A percentile compares a stretch with the other conserved stretches of the same genome.
These are phyloP conservation scores for Diaporthe vaccinii DNA, from an alignment of 2,329 filamentous ascomycete genomes.

Conservation along the genomic window DNA sequence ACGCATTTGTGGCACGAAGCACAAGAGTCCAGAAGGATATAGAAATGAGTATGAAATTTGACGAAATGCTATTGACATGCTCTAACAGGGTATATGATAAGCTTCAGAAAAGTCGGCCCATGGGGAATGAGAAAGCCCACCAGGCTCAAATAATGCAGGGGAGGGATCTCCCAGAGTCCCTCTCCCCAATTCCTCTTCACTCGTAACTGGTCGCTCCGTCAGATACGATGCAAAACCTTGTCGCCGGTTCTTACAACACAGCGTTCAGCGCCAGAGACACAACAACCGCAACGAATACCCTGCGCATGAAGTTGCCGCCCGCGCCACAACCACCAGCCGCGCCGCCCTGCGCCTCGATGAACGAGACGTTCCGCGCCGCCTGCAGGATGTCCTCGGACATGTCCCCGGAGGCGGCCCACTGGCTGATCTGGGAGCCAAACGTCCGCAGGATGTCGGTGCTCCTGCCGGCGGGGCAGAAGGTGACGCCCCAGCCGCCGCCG, in stretches of 20 bases:
- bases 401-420: slow-evolving; percentile 59
- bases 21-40: not conserved
- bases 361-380: slow-evolving; percentile 52
- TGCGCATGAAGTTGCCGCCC: slow-evolving; percentile 2
- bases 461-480: slow-evolving; percentile 78
- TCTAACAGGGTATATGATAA: slow-evolving; percentile 28
- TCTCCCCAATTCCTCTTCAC: not conserved
- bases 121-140: not conserved
- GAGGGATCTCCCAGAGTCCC: not conserved
- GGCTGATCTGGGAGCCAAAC: slow-evolving; percentile 63
- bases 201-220: not conserved
- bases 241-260: not conserved
- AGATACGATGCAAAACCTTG: not conserved
- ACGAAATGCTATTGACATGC: slow-evolving; percentile 25
- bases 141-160: not conserved
- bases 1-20: not conserved
- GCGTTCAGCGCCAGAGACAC: slow-evolving; percentile 34
- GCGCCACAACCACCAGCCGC: not conserved
- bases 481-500: slow-evolving; percentile 82
- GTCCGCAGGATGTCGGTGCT: slow-evolving; percentile 71
- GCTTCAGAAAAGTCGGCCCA: not conserved
- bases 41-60: slow-evolving; percentile 10
- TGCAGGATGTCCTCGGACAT: slow-evolving; percentile 52
- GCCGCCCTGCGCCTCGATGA: slow-evolving; percentile 48
- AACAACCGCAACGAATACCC: slow-evolving; percentile 33